These are phyloP conservation scores for Penicillium vulpinum DNA, from an alignment of 2,329 filamentous ascomycete genomes.

Conservation along the genomic window DNA sequence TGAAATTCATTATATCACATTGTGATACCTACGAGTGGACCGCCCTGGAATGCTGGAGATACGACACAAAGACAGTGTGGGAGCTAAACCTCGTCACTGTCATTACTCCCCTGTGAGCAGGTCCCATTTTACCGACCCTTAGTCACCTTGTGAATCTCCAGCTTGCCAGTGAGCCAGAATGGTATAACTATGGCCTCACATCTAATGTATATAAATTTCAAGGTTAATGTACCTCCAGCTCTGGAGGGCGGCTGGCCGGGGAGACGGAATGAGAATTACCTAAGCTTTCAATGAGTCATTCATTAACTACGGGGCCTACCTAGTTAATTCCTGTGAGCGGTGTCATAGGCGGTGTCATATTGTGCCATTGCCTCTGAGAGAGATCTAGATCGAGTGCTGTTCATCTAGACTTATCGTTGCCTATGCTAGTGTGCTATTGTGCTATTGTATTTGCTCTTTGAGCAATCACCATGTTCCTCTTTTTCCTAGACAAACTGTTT, in stretches of 20 bases:
- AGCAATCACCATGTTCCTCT: neutral
- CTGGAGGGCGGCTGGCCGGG: too few relatives aligned
- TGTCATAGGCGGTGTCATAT: conserved; percentile 14
- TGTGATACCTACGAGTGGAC: neutral
- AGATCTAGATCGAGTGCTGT: conserved; percentile 1
- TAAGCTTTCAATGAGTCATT: conserved; percentile 1
- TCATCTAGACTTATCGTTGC: neutral
- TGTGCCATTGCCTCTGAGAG: conserved; percentile 11
- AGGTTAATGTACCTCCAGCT: too few relatives aligned
- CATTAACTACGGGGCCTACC: too few relatives aligned
- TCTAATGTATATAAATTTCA: neutral
- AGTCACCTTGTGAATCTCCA: neutral
- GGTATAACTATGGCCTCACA: neutral
- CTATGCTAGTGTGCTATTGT: neutral
- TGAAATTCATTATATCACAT: neutral
- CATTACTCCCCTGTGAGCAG: neutral
- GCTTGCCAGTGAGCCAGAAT: neutral
- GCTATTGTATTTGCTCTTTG: neutral
- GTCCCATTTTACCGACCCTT: neutral
- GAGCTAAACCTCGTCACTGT: neutral
- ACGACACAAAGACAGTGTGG: neutral
- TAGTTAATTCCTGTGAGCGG: too few relatives aligned
- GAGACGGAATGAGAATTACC: neutral
- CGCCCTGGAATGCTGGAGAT: neutral
- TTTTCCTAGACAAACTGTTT: neutral